Evolutionary conservation across 345 rosid genomes (phyloP).

Genomic region (Lenwebbia sp.): DNA sequence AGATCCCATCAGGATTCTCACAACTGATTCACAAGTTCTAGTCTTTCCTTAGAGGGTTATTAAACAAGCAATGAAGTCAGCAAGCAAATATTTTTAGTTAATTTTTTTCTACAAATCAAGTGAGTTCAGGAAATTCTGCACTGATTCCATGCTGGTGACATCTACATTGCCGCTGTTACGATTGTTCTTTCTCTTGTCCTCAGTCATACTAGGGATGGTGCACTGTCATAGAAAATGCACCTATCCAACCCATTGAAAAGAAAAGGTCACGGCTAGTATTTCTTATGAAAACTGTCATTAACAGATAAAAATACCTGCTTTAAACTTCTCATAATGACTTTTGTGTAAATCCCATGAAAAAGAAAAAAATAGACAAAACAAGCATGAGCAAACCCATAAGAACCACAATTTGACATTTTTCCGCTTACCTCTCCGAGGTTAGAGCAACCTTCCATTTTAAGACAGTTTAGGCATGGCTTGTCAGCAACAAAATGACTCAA

Average conservation of each 20-base stretch:
- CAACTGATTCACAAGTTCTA: neutral
- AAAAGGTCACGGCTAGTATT: neutral
- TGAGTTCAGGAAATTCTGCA: too few species aligned
- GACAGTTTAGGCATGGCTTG: slow-evolving; percentile 30
- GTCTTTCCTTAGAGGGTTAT: neutral
- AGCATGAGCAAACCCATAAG: neutral
- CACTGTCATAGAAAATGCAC: neutral
- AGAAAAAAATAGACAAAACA: neutral
- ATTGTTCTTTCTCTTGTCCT: neutral
- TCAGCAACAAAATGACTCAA: slow-evolving; percentile 89
- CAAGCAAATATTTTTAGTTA: too few species aligned
- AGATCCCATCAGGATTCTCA: neutral
- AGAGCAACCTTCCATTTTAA: slow-evolving; percentile 37
- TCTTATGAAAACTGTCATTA: neutral
- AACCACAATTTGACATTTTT: neutral
- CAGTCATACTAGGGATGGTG: neutral
- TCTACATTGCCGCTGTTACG: neutral
- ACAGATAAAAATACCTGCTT: too few species aligned
- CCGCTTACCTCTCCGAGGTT: slow-evolving; percentile 82
- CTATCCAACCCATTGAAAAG: neutral
- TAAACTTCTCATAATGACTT: neutral
- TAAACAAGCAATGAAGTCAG: too few species aligned
- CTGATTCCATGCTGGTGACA: neutral
- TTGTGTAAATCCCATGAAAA: neutral
- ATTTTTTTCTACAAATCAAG: too few species aligned